Percentiles rank a stretch among this genome's conserved stretches.
Evolutionary conservation across 331 rosid genomes (phyloP).

Genomic region (Rosa hybrid): DNA sequence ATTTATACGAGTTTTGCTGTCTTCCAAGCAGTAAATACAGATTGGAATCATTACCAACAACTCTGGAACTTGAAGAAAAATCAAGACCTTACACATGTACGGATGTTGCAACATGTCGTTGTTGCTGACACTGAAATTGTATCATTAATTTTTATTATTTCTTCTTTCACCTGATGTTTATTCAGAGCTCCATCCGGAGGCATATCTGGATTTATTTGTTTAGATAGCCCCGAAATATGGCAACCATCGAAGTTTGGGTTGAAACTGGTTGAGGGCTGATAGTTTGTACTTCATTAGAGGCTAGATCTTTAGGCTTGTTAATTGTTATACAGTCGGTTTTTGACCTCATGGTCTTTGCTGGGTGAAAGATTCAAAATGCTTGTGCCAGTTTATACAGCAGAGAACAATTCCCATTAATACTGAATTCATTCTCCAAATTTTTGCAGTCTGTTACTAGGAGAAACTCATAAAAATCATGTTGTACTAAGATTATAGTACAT

Average conservation of each 20-base stretch:
- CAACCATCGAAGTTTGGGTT: constrained; percentile 12
- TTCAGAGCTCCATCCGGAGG: constrained; percentile 22
- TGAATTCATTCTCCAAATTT: neutral
- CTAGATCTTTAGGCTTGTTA: constrained; percentile 33
- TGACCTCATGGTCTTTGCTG: constrained; percentile 28
- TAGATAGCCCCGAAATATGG: constrained; percentile 14
- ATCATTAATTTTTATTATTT: constrained; percentile 16
- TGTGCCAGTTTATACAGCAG: constrained; percentile 1
- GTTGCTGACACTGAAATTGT: constrained; percentile 61
- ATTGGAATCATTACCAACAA: constrained; percentile 67
- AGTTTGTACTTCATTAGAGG: constrained; percentile 12
- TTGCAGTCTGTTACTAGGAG: too few species aligned
- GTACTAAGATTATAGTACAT: too few species aligned
- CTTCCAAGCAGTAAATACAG: constrained; percentile 31
- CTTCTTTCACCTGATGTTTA: constrained; percentile 8
- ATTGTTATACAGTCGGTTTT: constrained; percentile 32
- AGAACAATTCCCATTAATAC: neutral
- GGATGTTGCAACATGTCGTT: constrained; percentile 67
- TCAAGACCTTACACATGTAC: constrained; percentile 67
- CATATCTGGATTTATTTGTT: constrained; percentile 22
- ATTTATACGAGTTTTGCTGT: constrained; percentile 78
- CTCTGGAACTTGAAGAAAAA: constrained; percentile 58
- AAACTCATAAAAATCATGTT: too few species aligned
- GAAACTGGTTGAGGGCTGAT: constrained; percentile 20
- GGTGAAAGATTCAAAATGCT: constrained; percentile 8